These are phyloP conservation scores for Telopea speciosissima DNA, from an alignment of 177 flowering plant genomes.

Conservation along the genomic window DNA sequence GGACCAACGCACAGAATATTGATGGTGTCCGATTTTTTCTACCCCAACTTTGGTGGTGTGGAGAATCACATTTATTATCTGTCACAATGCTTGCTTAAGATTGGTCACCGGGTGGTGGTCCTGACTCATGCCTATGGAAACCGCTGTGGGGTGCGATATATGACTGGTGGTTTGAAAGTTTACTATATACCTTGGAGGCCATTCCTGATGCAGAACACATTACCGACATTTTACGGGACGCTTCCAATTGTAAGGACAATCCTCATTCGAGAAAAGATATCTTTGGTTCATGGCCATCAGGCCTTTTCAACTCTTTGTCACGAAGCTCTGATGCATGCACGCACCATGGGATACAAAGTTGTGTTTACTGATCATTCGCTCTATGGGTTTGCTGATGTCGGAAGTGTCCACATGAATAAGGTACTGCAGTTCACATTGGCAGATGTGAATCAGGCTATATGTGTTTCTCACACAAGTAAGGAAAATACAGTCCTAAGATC, in stretches of 20 bases:
- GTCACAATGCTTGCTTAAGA: slow-evolving; percentile 86
- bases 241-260: slow-evolving; percentile 81
- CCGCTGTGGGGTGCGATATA: slow-evolving; percentile 86
- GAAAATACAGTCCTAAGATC: slow-evolving; percentile 91
- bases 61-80: slow-evolving; percentile 92
- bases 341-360: slow-evolving; percentile 93
- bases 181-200: slow-evolving; percentile 90
- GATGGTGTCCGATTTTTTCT: slow-evolving; percentile 98
- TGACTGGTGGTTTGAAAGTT: slow-evolving; percentile 91
- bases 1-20: slow-evolving; percentile 48
- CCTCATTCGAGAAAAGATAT: slow-evolving; percentile 70
- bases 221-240: slow-evolving; percentile 87
- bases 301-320: slow-evolving; percentile 97
- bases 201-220: slow-evolving; percentile 77
- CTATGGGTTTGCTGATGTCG: slow-evolving; percentile 94
- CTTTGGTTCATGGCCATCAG: slow-evolving; percentile 94
- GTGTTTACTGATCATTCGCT: slow-evolving; percentile 95
- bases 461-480: slow-evolving; percentile 98
- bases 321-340: slow-evolving; percentile 95
- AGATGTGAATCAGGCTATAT: slow-evolving; percentile 85
- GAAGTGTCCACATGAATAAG: slow-evolving; percentile 98
- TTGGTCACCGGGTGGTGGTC: slow-evolving; percentile 96
- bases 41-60: slow-evolving; percentile 96
- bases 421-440: slow-evolving; percentile 92
- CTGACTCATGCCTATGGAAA: slow-evolving; percentile 94